phyloP scores from a whole-genome alignment of 495 filamentous ascomycete genomes.

The Penicillium verhagenii region DNA sequence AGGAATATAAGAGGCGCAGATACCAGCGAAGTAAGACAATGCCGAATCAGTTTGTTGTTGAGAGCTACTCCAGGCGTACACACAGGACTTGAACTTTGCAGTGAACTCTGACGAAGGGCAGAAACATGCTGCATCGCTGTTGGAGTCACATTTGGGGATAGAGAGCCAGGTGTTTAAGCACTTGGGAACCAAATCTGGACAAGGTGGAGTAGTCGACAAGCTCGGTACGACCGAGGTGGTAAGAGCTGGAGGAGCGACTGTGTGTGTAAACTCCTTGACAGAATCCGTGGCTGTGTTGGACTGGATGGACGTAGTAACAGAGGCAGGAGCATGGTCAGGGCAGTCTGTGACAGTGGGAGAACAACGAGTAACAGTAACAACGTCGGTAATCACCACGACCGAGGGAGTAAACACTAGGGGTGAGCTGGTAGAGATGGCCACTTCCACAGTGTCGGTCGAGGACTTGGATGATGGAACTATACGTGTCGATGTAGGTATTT shows the following conservation, averaged over 20 bases:
- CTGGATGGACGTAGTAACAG: conserved; percentile 48
- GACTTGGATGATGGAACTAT: background rate
- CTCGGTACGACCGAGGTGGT: conserved; percentile 11
- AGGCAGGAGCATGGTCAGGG: conserved; percentile 47
- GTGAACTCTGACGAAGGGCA: conserved; percentile 77
- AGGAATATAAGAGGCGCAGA: conserved; percentile 74
- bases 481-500: background rate
- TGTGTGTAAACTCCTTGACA: background rate
- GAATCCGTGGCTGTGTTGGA: conserved; percentile 31
- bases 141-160: conserved; percentile 74
- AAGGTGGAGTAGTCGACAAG: conserved; percentile 26
- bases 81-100: conserved; percentile 74
- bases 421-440: background rate
- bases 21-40: conserved; percentile 81
- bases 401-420: background rate
- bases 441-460: background rate
- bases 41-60: conserved; percentile 63
- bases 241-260: conserved; percentile 18
- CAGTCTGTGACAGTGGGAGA: conserved; percentile 57
- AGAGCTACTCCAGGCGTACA: conserved; percentile 70
- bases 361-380: conserved; percentile 56
- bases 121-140: conserved; percentile 82
- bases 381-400: conserved; percentile 55
- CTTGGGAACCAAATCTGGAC: conserved; percentile 75
- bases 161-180: conserved; percentile 92